Evolutionary conservation across 495 filamentous ascomycete genomes (phyloP).

Genomic region (Talaromyces liani): DNA sequence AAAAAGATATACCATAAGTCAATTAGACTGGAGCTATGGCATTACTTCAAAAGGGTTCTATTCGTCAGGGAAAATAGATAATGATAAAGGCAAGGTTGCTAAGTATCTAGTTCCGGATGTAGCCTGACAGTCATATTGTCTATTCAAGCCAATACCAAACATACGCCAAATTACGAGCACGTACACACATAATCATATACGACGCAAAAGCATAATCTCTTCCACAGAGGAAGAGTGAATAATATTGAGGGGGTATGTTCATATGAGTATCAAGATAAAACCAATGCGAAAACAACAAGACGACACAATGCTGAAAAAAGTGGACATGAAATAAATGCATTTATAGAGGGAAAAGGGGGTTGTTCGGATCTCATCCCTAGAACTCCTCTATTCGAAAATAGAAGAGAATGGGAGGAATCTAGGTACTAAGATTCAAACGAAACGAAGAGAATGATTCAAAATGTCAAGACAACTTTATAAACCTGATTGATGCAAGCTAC

Average conservation of each 20-base stretch:
- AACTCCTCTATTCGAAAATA: not conserved
- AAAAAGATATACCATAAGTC: not conserved
- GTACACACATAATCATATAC: not conserved
- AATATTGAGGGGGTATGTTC: not conserved
- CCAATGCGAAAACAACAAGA: not conserved
- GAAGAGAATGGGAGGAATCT: not conserved
- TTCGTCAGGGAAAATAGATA: too few species aligned
- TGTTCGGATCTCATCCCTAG: not conserved
- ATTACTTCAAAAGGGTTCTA: too few species aligned
- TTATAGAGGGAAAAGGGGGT: not conserved
- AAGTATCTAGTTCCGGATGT: too few species aligned
- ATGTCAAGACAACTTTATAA: not conserved
- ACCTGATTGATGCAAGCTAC: conserved; percentile 12
- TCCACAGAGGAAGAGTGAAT: not conserved
- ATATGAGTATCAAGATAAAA: not conserved
- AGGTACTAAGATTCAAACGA: not conserved
- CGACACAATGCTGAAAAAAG: not conserved
- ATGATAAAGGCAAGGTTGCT: too few species aligned
- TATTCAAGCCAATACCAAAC: too few species aligned
- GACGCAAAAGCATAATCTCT: not conserved
- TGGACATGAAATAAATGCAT: not conserved
- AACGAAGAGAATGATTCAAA: not conserved
- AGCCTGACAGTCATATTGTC: too few species aligned
- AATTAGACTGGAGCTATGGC: not conserved
- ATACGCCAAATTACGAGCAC: not conserved